A percentile compares a stretch with the other conserved stretches of the same genome.
These are phyloP conservation scores for Hyaloscypha bicolor DNA, from an alignment of 495 filamentous ascomycete genomes.

Conservation along the genomic window DNA sequence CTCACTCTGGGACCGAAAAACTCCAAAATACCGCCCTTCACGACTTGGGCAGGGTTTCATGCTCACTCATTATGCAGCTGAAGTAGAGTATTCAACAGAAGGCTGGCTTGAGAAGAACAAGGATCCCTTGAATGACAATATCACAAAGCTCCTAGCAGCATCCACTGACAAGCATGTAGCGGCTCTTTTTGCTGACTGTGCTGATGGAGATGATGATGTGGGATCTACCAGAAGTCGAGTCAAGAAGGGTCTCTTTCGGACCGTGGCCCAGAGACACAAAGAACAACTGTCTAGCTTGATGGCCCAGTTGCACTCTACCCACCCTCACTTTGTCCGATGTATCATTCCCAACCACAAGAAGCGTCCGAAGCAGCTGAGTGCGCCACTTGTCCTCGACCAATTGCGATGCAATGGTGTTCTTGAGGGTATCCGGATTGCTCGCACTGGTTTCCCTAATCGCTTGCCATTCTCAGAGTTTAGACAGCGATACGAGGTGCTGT, in stretches of 20 bases:
- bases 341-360: slow-evolving; percentile 99
- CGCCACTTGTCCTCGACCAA: slow-evolving; percentile 90
- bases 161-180: slow-evolving; percentile 85
- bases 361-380: slow-evolving; percentile 88
- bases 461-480: slow-evolving; percentile 92
- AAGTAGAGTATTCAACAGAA: slow-evolving; percentile 94
- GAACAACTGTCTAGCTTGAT: slow-evolving; percentile 94
- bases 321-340: slow-evolving; percentile 97
- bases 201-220: slow-evolving; percentile 65
- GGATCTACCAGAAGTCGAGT: slow-evolving; percentile 76
- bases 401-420: slow-evolving; percentile 97
- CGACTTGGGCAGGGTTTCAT: slow-evolving; percentile 91
- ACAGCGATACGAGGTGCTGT: slow-evolving; percentile 96
- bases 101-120: slow-evolving; percentile 99
- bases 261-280: slow-evolving; percentile 96
- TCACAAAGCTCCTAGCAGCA: slow-evolving; percentile 81
- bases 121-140: slow-evolving; percentile 95
- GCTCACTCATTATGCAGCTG: slow-evolving; percentile 97
- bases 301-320: slow-evolving; percentile 92
- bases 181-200: slow-evolving; percentile 84
- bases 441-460: slow-evolving; percentile 97
- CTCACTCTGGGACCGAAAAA: slow-evolving; percentile 94
- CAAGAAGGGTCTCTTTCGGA: slow-evolving; percentile 97
- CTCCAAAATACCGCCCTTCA: slow-evolving; percentile 86
- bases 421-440: slow-evolving; percentile 95